These are phyloP conservation scores for Trichoderma koningii DNA, from an alignment of 2,329 filamentous ascomycete genomes.

Conservation along the genomic window DNA sequence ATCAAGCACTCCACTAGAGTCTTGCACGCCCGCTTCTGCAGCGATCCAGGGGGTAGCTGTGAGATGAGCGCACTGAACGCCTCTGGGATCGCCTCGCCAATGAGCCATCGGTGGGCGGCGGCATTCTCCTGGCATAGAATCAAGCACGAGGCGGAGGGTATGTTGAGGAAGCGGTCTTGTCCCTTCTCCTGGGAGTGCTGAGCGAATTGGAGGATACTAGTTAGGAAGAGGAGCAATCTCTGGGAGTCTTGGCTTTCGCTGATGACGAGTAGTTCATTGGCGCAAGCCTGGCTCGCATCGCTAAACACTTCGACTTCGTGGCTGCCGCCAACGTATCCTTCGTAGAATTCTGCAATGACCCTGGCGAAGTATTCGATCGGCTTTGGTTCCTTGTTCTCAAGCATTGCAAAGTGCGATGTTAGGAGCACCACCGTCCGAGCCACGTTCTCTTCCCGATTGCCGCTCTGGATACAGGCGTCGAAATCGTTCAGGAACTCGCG, in stretches of 20 bases:
- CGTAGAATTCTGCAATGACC: conserved; percentile 18
- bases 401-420: conserved; percentile 9
- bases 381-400: conserved; percentile 4
- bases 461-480: conserved; percentile 5
- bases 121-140: conserved; percentile 4
- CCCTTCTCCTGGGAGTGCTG: conserved; percentile 8
- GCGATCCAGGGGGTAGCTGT: background rate
- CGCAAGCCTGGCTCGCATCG: conserved; percentile 5
- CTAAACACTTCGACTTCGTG: conserved; percentile 3
- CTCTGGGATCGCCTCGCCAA: conserved; percentile 15
- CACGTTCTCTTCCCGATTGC: conserved; percentile 14
- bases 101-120: background rate
- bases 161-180: conserved; percentile 17
- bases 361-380: conserved; percentile 13
- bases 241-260: conserved; percentile 3
- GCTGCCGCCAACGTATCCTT: background rate
- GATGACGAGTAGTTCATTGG: conserved; percentile 10
- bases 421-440: conserved; percentile 9
- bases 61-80: conserved; percentile 6
- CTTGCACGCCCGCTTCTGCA: conserved; percentile 10
- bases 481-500: conserved; percentile 12
- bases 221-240: background rate
- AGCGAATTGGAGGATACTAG: conserved; percentile 12
- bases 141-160: conserved; percentile 5
- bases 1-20: conserved; percentile 12